Evolutionary conservation across 768 basidiomycete genomes (phyloP).

Genomic region (Kwoniella heveanensis): DNA sequence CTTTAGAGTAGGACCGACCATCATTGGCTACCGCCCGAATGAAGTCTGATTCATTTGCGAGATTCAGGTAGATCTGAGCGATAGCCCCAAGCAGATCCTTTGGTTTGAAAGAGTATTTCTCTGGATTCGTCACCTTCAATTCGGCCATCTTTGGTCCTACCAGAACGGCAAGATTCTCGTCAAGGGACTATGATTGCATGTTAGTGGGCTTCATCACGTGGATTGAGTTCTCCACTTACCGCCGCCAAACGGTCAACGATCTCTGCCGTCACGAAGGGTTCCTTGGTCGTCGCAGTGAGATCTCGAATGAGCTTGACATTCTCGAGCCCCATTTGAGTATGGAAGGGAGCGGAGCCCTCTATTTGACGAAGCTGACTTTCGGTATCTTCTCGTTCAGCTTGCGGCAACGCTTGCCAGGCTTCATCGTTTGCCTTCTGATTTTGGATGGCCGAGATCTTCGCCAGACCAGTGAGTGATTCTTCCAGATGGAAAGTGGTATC

Average conservation of each 20-base stretch:
- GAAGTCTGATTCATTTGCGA: slow-evolving; percentile 78
- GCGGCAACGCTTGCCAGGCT: slow-evolving; percentile 69
- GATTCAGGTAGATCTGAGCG: slow-evolving; percentile 83
- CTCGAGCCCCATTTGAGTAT: slow-evolving; percentile 80
- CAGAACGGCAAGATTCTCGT: slow-evolving; percentile 86
- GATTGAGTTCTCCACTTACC: slow-evolving; percentile 60
- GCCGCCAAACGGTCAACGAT: slow-evolving; percentile 93
- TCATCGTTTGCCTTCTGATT: slow-evolving; percentile 75
- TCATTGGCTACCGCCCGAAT: slow-evolving; percentile 86
- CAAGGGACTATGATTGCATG: slow-evolving; percentile 59
- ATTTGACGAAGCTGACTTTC: slow-evolving; percentile 74
- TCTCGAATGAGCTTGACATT: slow-evolving; percentile 88
- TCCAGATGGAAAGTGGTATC: slow-evolving; percentile 98
- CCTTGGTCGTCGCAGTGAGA: slow-evolving; percentile 87
- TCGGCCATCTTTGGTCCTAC: slow-evolving; percentile 87
- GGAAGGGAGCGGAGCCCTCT: slow-evolving; percentile 81
- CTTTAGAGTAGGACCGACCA: slow-evolving; percentile 83
- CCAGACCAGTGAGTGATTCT: slow-evolving; percentile 84
- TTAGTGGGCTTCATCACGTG: slow-evolving; percentile 4
- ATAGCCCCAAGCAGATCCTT: slow-evolving; percentile 79
- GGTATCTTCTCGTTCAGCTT: slow-evolving; percentile 78
- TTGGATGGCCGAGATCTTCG: slow-evolving; percentile 84
- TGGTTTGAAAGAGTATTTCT: slow-evolving; percentile 88
- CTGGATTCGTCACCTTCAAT: slow-evolving; percentile 77
- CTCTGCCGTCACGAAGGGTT: slow-evolving; percentile 92